Evolutionary conservation across 208 protist species (phyloP), one percentile per base, ranked within the genome.

Genomic region (Trypanosoma congolense): DNA sequence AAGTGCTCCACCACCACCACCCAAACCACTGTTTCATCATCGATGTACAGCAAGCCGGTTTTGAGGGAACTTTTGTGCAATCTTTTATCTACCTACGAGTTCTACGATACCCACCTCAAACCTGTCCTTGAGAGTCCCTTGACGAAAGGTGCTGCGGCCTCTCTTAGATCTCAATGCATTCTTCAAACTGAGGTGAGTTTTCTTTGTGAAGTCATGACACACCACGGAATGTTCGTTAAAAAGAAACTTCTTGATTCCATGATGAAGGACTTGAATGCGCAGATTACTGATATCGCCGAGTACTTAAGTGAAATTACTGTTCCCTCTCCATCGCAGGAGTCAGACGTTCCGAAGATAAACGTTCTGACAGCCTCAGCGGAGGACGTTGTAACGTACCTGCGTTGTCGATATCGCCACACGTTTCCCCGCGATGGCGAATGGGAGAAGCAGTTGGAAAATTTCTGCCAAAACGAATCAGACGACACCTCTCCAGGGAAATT

Each of bases 151-250:
- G 24, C 43, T 30, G 49, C 25, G 21, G 38, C 16, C 10, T 45
- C 59, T 19, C 54, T 71, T 44, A n/a, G 55, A 5, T 56, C 57
- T 25, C 29, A 79, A 38, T 81, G 77, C 59, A 48, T 30, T 16
- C 44, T 73, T 18, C 77, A 80, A 47, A 83, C 75, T 28, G 76
- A 77, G 47, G 66, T 70, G 6, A 56, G 36, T 18, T 87, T 92
- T 56, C 59, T 84, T 9, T 88, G 80, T 52, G 74, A 71, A 43
- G n/a, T 79, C 22, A 88, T 92, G 80, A 53, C 72, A 3, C 84
- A 78, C 54, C 84, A 92, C 56, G 84, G 84, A 22, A 44, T 92
- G 22, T 83, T 84, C 54, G 61, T 92, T 5, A 59, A 73, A 25
- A 65, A 76, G 26, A 3, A 25, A 0, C 19, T 59, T 8, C 70